These are phyloP conservation scores for Stagonosporopsis chrysanthemi DNA, from an alignment of 2,329 filamentous ascomycete species.

Conservation along the genomic window DNA sequence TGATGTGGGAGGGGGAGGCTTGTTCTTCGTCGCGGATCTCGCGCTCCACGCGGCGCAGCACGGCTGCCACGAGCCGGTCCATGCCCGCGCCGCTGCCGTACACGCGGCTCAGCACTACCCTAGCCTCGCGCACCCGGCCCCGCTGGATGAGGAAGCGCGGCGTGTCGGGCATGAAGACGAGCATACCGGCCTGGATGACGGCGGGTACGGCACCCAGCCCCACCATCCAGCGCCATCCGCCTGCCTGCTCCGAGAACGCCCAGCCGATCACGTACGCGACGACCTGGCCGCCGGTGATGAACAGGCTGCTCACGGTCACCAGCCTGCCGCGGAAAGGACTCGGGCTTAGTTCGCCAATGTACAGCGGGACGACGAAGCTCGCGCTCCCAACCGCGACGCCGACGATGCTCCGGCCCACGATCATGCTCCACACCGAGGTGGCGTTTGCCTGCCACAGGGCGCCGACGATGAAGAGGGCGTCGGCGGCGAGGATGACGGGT, in stretches of 20 bases:
- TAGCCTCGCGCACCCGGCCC: slow-evolving; percentile 68
- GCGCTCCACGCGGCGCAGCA: slow-evolving; percentile 73
- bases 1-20: slow-evolving; percentile 43
- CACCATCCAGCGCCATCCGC: slow-evolving; percentile 90
- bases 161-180: slow-evolving; percentile 83
- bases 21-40: slow-evolving; percentile 75
- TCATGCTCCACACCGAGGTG: slow-evolving; percentile 68
- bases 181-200: slow-evolving; percentile 70
- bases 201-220: slow-evolving; percentile 83
- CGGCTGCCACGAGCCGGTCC: slow-evolving; percentile 60
- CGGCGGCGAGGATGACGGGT: slow-evolving; percentile 73
- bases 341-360: slow-evolving; percentile 83
- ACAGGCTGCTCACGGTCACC: slow-evolving; percentile 81
- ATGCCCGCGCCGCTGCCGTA: slow-evolving; percentile 56
- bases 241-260: slow-evolving; percentile 64
- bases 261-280: slow-evolving; percentile 87
- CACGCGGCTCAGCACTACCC: slow-evolving; percentile 68
- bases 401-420: slow-evolving; percentile 71
- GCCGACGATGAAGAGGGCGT: slow-evolving; percentile 70
- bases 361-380: slow-evolving; percentile 80
- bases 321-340: slow-evolving; percentile 77
- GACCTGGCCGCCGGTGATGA: slow-evolving; percentile 88
- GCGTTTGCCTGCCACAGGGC: slow-evolving; percentile 70
- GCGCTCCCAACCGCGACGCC: slow-evolving; percentile 77
- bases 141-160: slow-evolving; percentile 84